Evolutionary conservation across 2,329 filamentous ascomycete genomes (phyloP).

Genomic region (Graphilbum ipis-grandicollis): DNA sequence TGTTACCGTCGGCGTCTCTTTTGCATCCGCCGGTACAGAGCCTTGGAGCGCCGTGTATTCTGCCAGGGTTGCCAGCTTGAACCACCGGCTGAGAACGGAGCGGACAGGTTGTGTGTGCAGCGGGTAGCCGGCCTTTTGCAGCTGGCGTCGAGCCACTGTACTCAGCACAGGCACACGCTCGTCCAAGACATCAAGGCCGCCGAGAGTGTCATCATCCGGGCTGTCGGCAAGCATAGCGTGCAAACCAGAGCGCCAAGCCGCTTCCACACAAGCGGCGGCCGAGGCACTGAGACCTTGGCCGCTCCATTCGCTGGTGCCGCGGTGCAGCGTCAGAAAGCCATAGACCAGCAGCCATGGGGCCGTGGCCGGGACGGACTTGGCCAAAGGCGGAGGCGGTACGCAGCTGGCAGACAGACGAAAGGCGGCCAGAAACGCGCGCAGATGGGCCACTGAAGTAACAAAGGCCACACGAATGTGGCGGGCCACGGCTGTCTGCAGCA

Average conservation of each 20-base stretch:
- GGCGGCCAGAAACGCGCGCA: constrained; percentile 58
- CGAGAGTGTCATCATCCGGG: constrained; percentile 14
- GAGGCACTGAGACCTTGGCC: constrained; percentile 52
- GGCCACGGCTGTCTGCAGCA: constrained; percentile 52
- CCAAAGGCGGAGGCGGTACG: constrained; percentile 19
- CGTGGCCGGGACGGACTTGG: neutral
- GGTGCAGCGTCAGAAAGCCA: constrained; percentile 47
- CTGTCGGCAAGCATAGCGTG: constrained; percentile 22
- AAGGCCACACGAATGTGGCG: constrained; percentile 55
- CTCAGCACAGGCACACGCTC: constrained; percentile 21
- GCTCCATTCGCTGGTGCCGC: constrained; percentile 55
- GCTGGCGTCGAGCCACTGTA: constrained; percentile 18
- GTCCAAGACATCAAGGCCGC: neutral
- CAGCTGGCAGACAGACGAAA: constrained; percentile 23
- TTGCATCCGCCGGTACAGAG: too few relatives aligned
- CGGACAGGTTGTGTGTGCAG: constrained; percentile 17
- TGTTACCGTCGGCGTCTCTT: too few relatives aligned
- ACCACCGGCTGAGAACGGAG: constrained; percentile 48
- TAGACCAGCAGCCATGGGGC: constrained; percentile 37
- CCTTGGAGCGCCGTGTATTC: too few relatives aligned
- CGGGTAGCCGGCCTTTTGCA: constrained; percentile 7
- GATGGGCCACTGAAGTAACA: constrained; percentile 55
- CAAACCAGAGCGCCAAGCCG: constrained; percentile 28
- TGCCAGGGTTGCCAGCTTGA: constrained; percentile 33
- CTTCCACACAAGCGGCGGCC: constrained; percentile 44